These are phyloP conservation scores for Neonectria faginata DNA, from an alignment of 2,329 filamentous ascomycete species.

Conservation along the genomic window DNA sequence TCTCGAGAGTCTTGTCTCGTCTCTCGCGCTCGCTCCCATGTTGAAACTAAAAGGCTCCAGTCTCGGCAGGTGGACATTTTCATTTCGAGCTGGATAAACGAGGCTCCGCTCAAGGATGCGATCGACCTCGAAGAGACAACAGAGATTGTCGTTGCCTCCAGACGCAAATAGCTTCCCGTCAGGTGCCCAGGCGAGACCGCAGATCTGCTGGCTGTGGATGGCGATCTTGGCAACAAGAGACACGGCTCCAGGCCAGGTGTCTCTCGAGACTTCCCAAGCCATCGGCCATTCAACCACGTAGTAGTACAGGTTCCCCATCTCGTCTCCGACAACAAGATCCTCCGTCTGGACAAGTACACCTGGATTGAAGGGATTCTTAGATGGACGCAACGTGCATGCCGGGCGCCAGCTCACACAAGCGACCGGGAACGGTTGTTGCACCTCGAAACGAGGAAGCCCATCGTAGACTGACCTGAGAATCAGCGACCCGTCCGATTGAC, in stretches of 20 bases:
- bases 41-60: conserved; percentile 22
- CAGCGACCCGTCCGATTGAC: conserved; percentile 80
- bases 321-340: conserved; percentile 88
- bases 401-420: conserved; percentile 88
- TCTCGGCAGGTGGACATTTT: conserved; percentile 18
- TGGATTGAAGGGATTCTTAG: conserved; percentile 60
- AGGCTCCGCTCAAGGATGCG: conserved; percentile 59
- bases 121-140: conserved; percentile 80
- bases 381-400: conserved; percentile 63
- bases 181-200: conserved; percentile 88
- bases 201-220: conserved; percentile 89
- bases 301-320: conserved; percentile 84
- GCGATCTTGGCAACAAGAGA: conserved; percentile 80
- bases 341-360: conserved; percentile 74
- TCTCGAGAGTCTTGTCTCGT: conserved; percentile 25
- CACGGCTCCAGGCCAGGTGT: conserved; percentile 82
- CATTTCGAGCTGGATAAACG: conserved; percentile 3
- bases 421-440: conserved; percentile 77
- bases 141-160: conserved; percentile 92
- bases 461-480: conserved; percentile 83
- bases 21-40: conserved; percentile 22
- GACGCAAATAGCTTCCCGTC: conserved; percentile 84
- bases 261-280: conserved; percentile 69
- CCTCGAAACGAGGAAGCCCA: conserved; percentile 76
- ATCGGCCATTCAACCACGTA: conserved; percentile 90